Evolutionary conservation across 495 filamentous ascomycete species (phyloP).

Genomic region (Penicillium cosmopolitanum): DNA sequence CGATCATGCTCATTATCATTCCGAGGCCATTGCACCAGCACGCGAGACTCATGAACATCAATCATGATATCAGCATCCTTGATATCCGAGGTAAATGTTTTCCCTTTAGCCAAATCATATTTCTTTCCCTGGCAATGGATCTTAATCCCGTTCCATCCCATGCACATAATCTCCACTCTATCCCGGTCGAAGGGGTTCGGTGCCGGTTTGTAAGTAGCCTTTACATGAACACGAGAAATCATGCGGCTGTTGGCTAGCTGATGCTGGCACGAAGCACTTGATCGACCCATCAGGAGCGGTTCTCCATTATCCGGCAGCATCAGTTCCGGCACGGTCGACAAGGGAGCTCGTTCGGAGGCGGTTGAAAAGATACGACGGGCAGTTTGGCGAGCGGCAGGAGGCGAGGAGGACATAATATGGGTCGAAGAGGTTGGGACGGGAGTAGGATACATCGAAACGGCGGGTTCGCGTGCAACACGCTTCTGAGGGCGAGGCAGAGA

Average conservation of each 20-base stretch:
- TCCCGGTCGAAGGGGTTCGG: slow-evolving; percentile 63
- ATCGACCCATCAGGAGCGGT: slow-evolving; percentile 81
- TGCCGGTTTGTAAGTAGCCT: slow-evolving; percentile 78
- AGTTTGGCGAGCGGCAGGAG: slow-evolving; percentile 52
- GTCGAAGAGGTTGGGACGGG: slow-evolving; percentile 93
- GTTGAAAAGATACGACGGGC: slow-evolving; percentile 65
- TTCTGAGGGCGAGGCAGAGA: slow-evolving; percentile 74
- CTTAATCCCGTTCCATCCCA: slow-evolving; percentile 95
- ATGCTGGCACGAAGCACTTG: slow-evolving; percentile 89
- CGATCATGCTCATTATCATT: slow-evolving; percentile 50
- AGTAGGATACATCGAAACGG: slow-evolving; percentile 68
- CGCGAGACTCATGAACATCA: slow-evolving; percentile 90
- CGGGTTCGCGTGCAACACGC: slow-evolving; percentile 64
- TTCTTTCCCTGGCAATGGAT: slow-evolving; percentile 88
- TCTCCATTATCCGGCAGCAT: slow-evolving; percentile 84
- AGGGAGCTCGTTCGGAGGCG: slow-evolving; percentile 79
- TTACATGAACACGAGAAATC: slow-evolving; percentile 91
- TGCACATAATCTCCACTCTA: slow-evolving; percentile 82
- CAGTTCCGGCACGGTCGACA: slow-evolving; percentile 78
- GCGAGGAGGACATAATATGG: slow-evolving; percentile 87
- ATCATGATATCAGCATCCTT: slow-evolving; percentile 92
- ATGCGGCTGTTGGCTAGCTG: slow-evolving; percentile 88
- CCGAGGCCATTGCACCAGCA: slow-evolving; percentile 84
- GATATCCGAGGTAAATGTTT: slow-evolving; percentile 88
- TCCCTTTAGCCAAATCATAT: slow-evolving; percentile 84